A percentile compares a stretch with the other conserved stretches of the same genome.
Evolutionary conservation across 106 monocot species (phyloP).

Genomic region (Cymbidium sinense): DNA sequence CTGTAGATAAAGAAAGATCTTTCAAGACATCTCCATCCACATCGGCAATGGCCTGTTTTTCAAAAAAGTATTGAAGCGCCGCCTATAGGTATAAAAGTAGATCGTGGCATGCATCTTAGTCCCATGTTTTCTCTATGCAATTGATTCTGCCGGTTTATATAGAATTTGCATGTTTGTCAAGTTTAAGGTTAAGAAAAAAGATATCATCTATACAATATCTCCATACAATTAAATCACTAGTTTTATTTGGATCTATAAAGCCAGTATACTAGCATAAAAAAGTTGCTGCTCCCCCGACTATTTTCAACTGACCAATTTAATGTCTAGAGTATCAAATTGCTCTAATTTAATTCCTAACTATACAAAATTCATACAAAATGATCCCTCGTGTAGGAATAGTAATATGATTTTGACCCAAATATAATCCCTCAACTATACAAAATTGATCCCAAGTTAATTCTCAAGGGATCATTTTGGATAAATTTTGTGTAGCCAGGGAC

Average conservation of each 20-base stretch:
- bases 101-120: neutral
- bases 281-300: no score
- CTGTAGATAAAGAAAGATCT: conserved; percentile 25
- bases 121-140: neutral
- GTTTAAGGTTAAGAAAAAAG: neutral
- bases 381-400: no score
- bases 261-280: neutral
- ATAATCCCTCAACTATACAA: no score
- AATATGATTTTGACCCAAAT: no score
- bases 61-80: neutral
- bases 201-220: neutral
- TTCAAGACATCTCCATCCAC: neutral
- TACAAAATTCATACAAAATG: no score
- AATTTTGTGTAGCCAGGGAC: no score
- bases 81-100: neutral
- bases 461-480: no score
- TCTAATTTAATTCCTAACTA: no score
- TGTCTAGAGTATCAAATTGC: no score
- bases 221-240: neutral
- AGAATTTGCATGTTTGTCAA: neutral
- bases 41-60: neutral
- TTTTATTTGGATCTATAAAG: neutral
- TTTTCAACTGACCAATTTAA: no score
- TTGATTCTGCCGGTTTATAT: neutral
- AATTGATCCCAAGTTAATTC: no score